Evolutionary conservation across 148 eudicot species (phyloP), one percentile per base, ranked within the genome.

Genomic region (Chenopodium album): DNA sequence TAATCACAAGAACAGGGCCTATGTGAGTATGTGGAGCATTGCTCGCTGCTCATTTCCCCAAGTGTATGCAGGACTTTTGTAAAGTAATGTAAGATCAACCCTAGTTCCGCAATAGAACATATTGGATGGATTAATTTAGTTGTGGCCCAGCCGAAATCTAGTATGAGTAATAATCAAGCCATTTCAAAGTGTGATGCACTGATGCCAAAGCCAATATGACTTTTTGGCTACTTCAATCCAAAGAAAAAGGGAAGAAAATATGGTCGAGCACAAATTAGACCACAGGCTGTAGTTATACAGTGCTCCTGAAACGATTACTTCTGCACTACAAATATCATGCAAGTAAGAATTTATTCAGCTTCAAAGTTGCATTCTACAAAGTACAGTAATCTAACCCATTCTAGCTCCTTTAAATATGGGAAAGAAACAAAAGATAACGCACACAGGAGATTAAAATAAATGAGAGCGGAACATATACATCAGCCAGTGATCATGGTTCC

Each of bases 401-500:
- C 7, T 41, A 41, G 44, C 44, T 41, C 44, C 44, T 73, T 28
- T 0, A 47, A 19, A 46, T 0, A 29, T 44, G 26, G 34, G 69
- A 23, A 44, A 72, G 44, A 48, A 23, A 48, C 9, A 41, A 41
- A 41, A 41, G 44, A 6, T 0, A 41, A 41, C 37, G 37, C 3
- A 34, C 44, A 41, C 44, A 41, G 44, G 44, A 41, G 44, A 41
- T 41, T 41, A 41, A 11, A 9, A 56, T 3, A 13, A 14, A 41
- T 1, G 9, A 34, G 14, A 72, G 19, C 0, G 56, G 75, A 28
- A 16, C 13, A 74, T 52, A 71, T 41, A 71, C 13, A 67, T 89
- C 81, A 93, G 75, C 98, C 95, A 37, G 92, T 85, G 37, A 93
- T 93, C 98, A 93, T 93, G 19, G 98, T 93, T 47, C 98, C 98